Conservation (phyloP, 306 rosid genomes). For the Castanea sativa region DNA sequence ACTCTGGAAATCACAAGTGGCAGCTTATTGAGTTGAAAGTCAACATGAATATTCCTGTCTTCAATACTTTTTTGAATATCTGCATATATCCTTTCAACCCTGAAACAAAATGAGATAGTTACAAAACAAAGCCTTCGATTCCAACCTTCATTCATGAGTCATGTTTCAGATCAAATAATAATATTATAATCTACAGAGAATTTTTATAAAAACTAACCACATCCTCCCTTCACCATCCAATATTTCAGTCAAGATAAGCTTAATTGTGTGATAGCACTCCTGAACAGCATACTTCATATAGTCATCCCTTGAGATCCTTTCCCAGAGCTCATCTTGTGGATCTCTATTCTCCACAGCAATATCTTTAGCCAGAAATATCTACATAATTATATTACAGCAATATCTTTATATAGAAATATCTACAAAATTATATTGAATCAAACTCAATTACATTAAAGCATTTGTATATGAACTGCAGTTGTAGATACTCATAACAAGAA, state of each 20-base stretch:
- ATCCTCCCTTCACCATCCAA: slow-evolving; percentile 72
- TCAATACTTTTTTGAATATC: slow-evolving; percentile 58
- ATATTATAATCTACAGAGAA: background rate
- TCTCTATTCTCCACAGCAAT: slow-evolving; percentile 75
- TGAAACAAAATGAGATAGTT: slow-evolving; percentile 33
- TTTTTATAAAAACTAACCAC: slow-evolving; percentile 56
- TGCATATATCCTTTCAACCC: slow-evolving; percentile 74
- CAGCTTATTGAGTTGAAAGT: slow-evolving; percentile 61
- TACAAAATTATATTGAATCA: background rate
- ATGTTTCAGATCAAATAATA: slow-evolving; percentile 5
- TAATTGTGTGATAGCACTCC: slow-evolving; percentile 72
- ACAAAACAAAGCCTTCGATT: slow-evolving; percentile 17
- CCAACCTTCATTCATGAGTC: background rate
- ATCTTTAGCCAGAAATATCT: slow-evolving; percentile 92
- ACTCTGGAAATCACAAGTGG: slow-evolving; percentile 81
- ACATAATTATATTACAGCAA: slow-evolving; percentile 45
- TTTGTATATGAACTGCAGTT: no score
- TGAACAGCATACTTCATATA: slow-evolving; percentile 92
- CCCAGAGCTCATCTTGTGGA: slow-evolving; percentile 76
- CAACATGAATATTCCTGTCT: slow-evolving; percentile 30
- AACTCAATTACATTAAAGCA: background rate
- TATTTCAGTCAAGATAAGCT: slow-evolving; percentile 63
- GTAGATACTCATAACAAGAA: background rate
- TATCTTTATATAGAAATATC: slow-evolving; percentile 59
- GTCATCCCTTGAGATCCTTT: slow-evolving; percentile 83